Conservation (phyloP, 768 basidiomycete genomes). For the Boletus rubescentipes region DNA sequence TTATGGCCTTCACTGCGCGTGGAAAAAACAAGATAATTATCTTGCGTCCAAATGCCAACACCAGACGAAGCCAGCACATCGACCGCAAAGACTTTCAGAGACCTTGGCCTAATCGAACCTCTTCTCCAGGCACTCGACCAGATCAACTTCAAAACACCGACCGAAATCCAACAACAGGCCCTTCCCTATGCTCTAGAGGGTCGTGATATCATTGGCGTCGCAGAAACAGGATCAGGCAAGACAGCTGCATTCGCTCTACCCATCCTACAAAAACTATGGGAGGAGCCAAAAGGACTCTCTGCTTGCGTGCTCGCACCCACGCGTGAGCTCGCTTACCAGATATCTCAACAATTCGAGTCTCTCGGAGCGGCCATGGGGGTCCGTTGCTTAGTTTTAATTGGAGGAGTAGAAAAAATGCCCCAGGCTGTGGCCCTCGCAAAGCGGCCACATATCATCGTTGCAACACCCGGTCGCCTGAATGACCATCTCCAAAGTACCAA, state of each 20-base stretch:
- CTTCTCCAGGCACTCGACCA: conserved; percentile 82
- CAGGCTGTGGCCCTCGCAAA: conserved; percentile 93
- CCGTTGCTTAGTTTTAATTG: conserved; percentile 88
- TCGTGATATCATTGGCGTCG: conserved; percentile 97
- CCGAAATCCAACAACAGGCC: conserved; percentile 83
- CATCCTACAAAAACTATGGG: conserved; percentile 95
- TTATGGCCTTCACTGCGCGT: conserved; percentile 11
- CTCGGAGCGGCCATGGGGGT: conserved; percentile 93
- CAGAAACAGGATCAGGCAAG: conserved; percentile 96
- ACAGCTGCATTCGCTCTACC: conserved; percentile 97
- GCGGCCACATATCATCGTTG: conserved; percentile 91
- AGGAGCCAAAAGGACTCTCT: conserved; percentile 90
- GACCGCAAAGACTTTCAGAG: conserved; percentile 60
- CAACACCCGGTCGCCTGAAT: conserved; percentile 89
- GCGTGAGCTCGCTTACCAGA: conserved; percentile 97
- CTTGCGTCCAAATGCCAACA: conserved; percentile 47
- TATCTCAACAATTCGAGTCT: conserved; percentile 93
- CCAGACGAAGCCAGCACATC: conserved; percentile 62
- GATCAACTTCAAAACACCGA: conserved; percentile 81
- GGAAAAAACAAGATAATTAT: conserved; percentile 7
- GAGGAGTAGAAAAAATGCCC: conserved; percentile 88
- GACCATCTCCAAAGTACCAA: conserved; percentile 98
- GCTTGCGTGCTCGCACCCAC: conserved; percentile 95
- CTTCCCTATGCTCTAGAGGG: conserved; percentile 89
- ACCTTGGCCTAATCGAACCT: conserved; percentile 86